Base-by-base conservation (phyloP, 306 rosid species). In the Cyamopsis tetragonoloba region DNA sequence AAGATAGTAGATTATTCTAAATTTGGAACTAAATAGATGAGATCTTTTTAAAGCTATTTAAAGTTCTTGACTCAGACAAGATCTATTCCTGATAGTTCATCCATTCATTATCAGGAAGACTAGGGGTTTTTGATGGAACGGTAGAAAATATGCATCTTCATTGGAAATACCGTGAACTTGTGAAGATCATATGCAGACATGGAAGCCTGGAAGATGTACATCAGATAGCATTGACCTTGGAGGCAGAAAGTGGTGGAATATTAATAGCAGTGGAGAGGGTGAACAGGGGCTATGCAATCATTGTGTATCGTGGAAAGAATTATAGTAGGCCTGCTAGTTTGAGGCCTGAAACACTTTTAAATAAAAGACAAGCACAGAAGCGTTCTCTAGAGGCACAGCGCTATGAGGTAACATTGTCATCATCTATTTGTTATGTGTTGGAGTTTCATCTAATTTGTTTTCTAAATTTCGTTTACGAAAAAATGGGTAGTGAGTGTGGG, bases 61-160 rank as follows among this genome's bases (percentile, higher is more conserved):
- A 61, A 49, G 48, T 43, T 30, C 61, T 68, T 39, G 23, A 66
- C 59, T 69, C 42, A 19, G 4, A 18, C 19, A 35, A 30, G 28
- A 62, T 26, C 23, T 28, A 44, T 68, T 51, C 32, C 38, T 74
- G 28, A 76, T 47, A 53, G 66, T 31, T 56, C 68, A 20, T 72
- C 73, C 70, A 68, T 53, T 17, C 28, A 51, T 82, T 22, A 26
- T 68, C 88, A 88, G 96, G 96, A 73, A 81, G 91, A 65, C 81
- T 96, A 44, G 96, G 96, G 47, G 88, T 88, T 78, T 92, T 89
- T 77, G 96, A 76, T 82, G 96, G 98, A 73, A 92, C 98, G 3
- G 83, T 92, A 23, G 96, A 92, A 83, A 92, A 92, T 82, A 87
- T 92, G 98, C 96, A 92, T 74, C 98, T 92, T 62, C 98, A 92